A percentile compares a stretch with the other conserved stretches of the same genome.
These are phyloP conservation scores for Leccinum griseonigrum DNA, from an alignment of 1,284 basidiomycete species.

Conservation along the genomic window DNA sequence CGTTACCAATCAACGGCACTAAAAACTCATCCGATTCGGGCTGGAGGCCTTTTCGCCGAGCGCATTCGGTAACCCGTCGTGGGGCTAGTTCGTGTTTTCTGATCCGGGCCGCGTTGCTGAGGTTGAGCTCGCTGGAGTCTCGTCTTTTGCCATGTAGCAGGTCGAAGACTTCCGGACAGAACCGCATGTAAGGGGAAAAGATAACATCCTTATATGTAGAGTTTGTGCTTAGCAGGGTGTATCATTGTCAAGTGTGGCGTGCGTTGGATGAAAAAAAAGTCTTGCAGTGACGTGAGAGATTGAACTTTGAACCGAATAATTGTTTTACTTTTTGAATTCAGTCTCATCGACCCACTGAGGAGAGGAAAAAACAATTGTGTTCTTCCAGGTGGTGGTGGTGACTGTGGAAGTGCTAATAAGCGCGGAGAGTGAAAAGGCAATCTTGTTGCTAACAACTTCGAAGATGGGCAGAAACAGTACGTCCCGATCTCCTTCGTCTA, in stretches of 20 bases:
- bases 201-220: too few species aligned
- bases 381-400: neutral
- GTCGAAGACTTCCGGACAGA: neutral
- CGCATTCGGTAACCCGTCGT: too few species aligned
- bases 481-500: constrained; percentile 17
- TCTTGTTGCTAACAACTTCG: neutral
- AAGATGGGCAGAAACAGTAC: constrained; percentile 59
- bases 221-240: too few species aligned
- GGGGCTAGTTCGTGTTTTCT: too few species aligned
- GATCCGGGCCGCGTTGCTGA: neutral
- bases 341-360: too few species aligned
- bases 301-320: neutral
- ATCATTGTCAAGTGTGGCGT: too few species aligned
- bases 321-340: neutral
- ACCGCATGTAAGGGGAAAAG: too few species aligned
- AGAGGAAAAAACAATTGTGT: neutral
- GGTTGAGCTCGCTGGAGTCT: neutral
- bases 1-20: too few species aligned
- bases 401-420: neutral
- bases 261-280: neutral
- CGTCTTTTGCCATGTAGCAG: neutral
- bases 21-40: too few species aligned
- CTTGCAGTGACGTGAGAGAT: neutral
- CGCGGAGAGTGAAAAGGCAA: neutral
- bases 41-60: too few species aligned